phyloP scores from a whole-genome alignment of 441 rosid species.

The Syzygium syzygioides region DNA sequence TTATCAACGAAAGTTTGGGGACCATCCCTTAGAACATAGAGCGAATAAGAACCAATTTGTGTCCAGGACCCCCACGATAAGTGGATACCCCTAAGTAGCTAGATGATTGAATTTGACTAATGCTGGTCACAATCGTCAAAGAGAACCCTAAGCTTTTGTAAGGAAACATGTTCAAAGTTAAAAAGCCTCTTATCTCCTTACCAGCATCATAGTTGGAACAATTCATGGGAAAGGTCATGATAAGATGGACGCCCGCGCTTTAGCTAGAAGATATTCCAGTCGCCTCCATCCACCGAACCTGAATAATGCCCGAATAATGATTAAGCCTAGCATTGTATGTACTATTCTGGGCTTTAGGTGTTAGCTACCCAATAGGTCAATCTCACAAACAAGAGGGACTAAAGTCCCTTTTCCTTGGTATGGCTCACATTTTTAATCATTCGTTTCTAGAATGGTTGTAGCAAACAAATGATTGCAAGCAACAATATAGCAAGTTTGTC shows the following conservation, averaged over 20 bases:
- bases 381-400: neutral
- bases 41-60: neutral
- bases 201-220: neutral
- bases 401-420: conserved; percentile 15
- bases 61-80: neutral
- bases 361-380: conserved; percentile 5
- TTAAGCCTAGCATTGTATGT: neutral
- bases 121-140: neutral
- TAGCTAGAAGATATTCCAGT: neutral
- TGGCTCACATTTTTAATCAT: conserved; percentile 26
- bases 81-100: neutral
- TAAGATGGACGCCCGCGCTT: neutral
- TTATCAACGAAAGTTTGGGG: conserved; percentile 6
- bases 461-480: conserved; percentile 34
- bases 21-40: conserved; percentile 6
- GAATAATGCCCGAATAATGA: neutral
- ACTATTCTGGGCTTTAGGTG: conserved; percentile 8
- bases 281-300: neutral
- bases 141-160: neutral
- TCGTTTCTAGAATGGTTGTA: conserved; percentile 16
- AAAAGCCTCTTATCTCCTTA: neutral
- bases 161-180: neutral
- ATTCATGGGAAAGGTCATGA: neutral
- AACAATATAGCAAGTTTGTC: conserved; percentile 26
- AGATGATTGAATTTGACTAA: neutral